Conservation (phyloP, 257 asterid species). For the Rubia yunnanensis region DNA sequence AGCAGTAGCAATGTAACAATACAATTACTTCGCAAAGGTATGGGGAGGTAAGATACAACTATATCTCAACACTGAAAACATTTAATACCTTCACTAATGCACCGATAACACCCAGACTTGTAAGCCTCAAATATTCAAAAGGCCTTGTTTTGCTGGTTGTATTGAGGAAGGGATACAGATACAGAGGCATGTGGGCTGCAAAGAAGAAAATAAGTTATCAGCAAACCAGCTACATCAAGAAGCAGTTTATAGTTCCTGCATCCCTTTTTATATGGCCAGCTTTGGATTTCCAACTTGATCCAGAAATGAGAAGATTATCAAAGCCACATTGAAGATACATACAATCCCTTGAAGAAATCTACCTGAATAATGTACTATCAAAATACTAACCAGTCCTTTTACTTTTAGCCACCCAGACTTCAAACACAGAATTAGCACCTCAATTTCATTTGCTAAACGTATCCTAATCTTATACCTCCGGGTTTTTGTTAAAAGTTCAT, state of each 20-base stretch:
- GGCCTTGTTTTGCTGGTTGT: slow-evolving; percentile 92
- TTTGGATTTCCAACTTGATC: neutral
- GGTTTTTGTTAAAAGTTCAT: neutral
- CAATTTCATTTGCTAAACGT: neutral
- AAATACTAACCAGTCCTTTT: neutral
- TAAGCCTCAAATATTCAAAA: slow-evolving; percentile 87
- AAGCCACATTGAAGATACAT: neutral
- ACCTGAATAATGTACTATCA: neutral
- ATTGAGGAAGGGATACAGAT: slow-evolving; percentile 85
- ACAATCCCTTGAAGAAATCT: neutral
- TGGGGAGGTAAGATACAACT: neutral
- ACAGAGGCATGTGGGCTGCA: slow-evolving; percentile 89
- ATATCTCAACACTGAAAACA: neutral
- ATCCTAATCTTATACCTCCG: neutral
- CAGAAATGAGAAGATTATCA: neutral
- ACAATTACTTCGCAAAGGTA: no score
- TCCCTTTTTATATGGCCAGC: neutral
- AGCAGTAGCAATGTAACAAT: no score
- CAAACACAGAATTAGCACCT: neutral
- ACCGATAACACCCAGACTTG: slow-evolving; percentile 94
- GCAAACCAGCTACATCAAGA: neutral
- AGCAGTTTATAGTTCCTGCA: neutral
- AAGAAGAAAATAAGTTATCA: slow-evolving; percentile 7
- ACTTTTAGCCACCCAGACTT: neutral
- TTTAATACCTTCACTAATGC: slow-evolving; percentile 87